Conservation (phyloP, 2,329 filamentous ascomycete species). For the Fusarium palustre region DNA sequence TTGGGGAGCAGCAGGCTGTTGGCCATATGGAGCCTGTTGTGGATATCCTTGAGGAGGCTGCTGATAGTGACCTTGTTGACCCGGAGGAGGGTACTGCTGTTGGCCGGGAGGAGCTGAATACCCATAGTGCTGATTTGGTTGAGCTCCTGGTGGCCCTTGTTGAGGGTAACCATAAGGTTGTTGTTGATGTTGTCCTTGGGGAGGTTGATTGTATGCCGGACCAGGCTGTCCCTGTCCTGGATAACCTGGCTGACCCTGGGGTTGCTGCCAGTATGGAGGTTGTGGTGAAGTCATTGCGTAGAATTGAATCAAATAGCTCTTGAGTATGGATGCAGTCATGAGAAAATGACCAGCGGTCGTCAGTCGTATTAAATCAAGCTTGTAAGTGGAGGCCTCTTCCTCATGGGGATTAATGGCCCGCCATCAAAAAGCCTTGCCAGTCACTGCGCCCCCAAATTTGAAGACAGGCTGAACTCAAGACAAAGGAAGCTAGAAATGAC, state of each 20-base stretch:
- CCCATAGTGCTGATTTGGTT: conserved; percentile 20
- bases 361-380: background rate
- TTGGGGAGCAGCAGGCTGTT: conserved; percentile 42
- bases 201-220: conserved; percentile 29
- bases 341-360: background rate
- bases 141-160: conserved; percentile 12
- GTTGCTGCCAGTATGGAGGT: conserved; percentile 38
- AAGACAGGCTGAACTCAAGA: background rate
- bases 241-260: conserved; percentile 17
- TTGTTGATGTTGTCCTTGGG: conserved; percentile 27
- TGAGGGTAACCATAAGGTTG: conserved; percentile 24
- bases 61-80: conserved; percentile 11
- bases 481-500: background rate
- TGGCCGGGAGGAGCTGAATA: conserved; percentile 14
- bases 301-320: background rate
- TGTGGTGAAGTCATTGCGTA: conserved; percentile 27
- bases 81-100: conserved; percentile 15
- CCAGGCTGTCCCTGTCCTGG: conserved; percentile 23
- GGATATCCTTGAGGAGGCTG: conserved; percentile 10
- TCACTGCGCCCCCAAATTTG: background rate
- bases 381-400: conserved; percentile 10
- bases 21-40: conserved; percentile 23
- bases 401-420: too few relatives aligned
- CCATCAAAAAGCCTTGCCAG: background rate
- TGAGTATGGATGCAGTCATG: background rate